A percentile compares a stretch with the other conserved stretches of the same genome.
These are phyloP conservation scores for Syzygium jambos DNA, from an alignment of 345 rosid species.

Conservation along the genomic window DNA sequence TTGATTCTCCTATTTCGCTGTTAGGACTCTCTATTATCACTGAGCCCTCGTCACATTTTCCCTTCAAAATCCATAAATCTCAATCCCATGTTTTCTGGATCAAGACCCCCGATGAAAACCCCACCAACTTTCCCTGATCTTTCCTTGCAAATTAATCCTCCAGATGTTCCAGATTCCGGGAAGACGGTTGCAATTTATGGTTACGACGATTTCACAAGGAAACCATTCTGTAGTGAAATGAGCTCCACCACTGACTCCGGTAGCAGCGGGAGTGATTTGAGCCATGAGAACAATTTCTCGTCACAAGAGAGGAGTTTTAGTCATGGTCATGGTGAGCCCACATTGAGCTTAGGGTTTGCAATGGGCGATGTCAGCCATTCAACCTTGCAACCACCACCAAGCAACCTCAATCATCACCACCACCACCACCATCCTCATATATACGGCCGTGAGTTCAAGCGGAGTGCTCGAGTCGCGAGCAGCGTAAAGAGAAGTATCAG, in stretches of 20 bases:
- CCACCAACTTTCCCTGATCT: conserved; percentile 48
- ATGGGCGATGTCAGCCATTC: background rate
- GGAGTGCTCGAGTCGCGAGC: conserved; percentile 33
- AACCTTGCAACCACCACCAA: conserved; percentile 7
- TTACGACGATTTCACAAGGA: background rate
- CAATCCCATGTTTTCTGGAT: conserved; percentile 10
- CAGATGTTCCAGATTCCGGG: conserved; percentile 21
- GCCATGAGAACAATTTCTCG: conserved; percentile 51
- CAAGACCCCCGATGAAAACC: conserved; percentile 13
- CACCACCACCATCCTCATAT: conserved; percentile 46
- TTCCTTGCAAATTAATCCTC: conserved; percentile 86
- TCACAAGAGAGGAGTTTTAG: conserved; percentile 11
- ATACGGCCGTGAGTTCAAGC: conserved; percentile 77
- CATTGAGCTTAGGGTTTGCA: conserved; percentile 57
- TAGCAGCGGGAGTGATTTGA: conserved; percentile 53
- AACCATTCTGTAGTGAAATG: conserved; percentile 20
- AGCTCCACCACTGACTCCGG: conserved; percentile 71
- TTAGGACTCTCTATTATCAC: background rate
- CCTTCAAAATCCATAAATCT: background rate
- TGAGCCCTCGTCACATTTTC: background rate
- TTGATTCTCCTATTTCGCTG: conserved; percentile 12
- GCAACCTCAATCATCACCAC: conserved; percentile 13
- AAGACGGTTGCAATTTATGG: conserved; percentile 2
- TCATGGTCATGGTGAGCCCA: conserved; percentile 20
- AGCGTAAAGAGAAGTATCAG: conserved; percentile 60